Evolutionary conservation across 257 asterid species (phyloP).

Genomic region (Solanum commersonii): DNA sequence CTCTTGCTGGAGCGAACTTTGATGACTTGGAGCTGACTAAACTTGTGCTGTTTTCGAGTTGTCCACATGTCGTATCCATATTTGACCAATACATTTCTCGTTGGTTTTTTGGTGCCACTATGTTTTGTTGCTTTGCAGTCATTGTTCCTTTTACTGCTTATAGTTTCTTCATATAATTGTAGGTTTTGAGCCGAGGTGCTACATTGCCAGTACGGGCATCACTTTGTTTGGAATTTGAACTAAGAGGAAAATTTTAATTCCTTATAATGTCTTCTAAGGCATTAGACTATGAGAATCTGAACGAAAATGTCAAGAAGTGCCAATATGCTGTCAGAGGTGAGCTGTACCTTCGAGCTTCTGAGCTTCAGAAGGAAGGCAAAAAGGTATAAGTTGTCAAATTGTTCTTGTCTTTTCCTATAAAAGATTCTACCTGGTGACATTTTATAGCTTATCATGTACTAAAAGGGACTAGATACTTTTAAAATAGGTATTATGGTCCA

Average conservation of each 20-base stretch:
- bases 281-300: slow-evolving; percentile 83
- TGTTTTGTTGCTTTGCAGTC: background rate
- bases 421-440: background rate
- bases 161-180: background rate
- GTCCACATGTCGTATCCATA: background rate
- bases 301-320: slow-evolving; percentile 89
- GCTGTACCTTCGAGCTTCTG: slow-evolving; percentile 98
- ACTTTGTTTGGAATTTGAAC: background rate
- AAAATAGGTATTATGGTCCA: background rate
- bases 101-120: background rate
- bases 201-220: background rate
- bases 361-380: slow-evolving; percentile 98
- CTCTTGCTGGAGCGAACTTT: background rate
- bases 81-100: background rate
- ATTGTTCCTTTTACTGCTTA: background rate
- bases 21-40: background rate
- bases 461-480: background rate
- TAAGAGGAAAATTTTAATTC: background rate
- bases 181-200: background rate
- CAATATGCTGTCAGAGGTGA: slow-evolving; percentile 99
- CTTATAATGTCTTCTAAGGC: slow-evolving; percentile 51
- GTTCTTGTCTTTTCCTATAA: background rate
- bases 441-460: background rate
- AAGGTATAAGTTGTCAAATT: slow-evolving; percentile 38
- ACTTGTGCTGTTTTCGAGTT: background rate